Evolutionary conservation across 2,329 filamentous ascomycete species (phyloP).

Genomic region (Colletotrichum siamense): DNA sequence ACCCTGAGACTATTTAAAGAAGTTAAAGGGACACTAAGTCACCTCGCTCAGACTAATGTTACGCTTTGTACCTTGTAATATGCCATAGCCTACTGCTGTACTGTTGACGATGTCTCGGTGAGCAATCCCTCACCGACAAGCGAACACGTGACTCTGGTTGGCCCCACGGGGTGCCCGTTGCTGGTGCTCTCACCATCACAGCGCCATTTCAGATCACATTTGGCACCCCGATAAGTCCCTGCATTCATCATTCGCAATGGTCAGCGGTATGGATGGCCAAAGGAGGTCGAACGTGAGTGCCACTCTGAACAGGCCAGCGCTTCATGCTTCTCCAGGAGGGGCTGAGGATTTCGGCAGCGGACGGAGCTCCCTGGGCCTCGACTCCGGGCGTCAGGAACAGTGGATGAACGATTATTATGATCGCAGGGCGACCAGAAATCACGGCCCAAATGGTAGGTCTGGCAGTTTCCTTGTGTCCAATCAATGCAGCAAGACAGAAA

Average conservation of each 20-base stretch:
- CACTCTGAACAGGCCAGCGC: not conserved
- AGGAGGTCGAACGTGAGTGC: not conserved
- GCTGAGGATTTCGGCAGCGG: not conserved
- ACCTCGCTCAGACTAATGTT: not conserved
- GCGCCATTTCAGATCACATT: not conserved
- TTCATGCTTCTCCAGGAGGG: not conserved
- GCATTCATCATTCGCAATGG: not conserved
- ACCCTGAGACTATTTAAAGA: not conserved
- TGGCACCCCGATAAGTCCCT: not conserved
- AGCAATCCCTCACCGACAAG: conserved; percentile 8
- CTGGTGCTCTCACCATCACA: not conserved
- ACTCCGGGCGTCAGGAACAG: not conserved
- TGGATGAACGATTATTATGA: conserved; percentile 20
- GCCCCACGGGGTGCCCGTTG: not conserved
- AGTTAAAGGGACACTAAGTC: not conserved
- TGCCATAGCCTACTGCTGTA: not conserved
- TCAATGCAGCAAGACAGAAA: not conserved
- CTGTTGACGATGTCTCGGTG: conserved; percentile 14
- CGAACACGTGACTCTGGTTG: conserved; percentile 12
- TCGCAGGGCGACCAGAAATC: conserved; percentile 10
- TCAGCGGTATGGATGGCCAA: conserved; percentile 2
- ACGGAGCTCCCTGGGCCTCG: not conserved
- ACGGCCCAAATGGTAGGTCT: conserved; percentile 17
- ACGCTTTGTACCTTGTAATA: not conserved
- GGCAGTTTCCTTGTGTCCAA: not conserved